A percentile compares a stretch with the other conserved stretches of the same genome.
phyloP scores from a whole-genome alignment of 495 filamentous ascomycete species.

The Penicillium psychrofluorescens region DNA sequence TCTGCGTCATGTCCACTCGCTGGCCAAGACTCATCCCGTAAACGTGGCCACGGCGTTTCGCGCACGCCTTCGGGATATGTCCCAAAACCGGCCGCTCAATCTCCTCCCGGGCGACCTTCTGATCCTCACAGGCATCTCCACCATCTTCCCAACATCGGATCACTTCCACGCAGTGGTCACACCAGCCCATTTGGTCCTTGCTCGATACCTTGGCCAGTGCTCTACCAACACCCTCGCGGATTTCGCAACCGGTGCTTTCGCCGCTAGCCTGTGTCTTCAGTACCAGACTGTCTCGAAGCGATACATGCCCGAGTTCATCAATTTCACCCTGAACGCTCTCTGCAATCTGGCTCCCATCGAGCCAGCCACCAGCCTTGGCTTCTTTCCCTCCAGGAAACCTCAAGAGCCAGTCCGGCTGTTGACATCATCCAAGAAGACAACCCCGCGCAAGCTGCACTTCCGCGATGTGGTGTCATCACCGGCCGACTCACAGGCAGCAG shows the following conservation, averaged over 20 bases:
- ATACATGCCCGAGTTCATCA: constrained; percentile 80
- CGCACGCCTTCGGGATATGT: constrained; percentile 57
- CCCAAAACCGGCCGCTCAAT: constrained; percentile 48
- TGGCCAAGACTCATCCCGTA: constrained; percentile 74
- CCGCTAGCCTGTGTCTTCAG: constrained; percentile 66
- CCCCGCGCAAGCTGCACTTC: constrained; percentile 32
- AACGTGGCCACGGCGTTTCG: constrained; percentile 73
- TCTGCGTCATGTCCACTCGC: constrained; percentile 75
- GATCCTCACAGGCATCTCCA: constrained; percentile 71
- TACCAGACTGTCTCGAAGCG: constrained; percentile 77
- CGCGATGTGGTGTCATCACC: constrained; percentile 43
- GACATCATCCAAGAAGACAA: constrained; percentile 14
- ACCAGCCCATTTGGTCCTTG: constrained; percentile 73
- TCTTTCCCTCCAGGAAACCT: constrained; percentile 58
- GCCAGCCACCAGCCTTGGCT: constrained; percentile 32
- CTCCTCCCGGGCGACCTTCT: constrained; percentile 70
- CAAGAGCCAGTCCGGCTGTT: constrained; percentile 44
- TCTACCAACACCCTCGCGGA: constrained; percentile 55
- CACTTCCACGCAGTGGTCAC: constrained; percentile 93
- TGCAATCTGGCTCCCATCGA: constrained; percentile 54
- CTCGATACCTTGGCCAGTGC: constrained; percentile 74
- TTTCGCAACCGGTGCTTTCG: constrained; percentile 67
- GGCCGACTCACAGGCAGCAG: constrained; percentile 15
- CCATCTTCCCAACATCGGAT: constrained; percentile 90
- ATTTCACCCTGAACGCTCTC: constrained; percentile 73